These are phyloP conservation scores for Xylariaceae sp. DNA, from an alignment of 2,329 filamentous ascomycete species.

Conservation along the genomic window DNA sequence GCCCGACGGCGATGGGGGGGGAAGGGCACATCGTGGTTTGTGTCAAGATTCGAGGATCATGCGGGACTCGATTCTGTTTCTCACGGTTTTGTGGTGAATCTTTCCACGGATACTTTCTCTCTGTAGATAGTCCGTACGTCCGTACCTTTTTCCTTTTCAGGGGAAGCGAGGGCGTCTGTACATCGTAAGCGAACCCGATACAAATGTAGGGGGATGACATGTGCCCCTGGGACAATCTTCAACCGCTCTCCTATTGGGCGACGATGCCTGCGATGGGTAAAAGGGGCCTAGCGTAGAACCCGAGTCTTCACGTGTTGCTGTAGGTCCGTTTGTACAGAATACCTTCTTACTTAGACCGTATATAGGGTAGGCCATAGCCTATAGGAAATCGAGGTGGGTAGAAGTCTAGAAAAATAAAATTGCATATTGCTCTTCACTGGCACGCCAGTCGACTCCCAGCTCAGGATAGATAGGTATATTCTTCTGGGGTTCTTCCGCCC, in stretches of 20 bases:
- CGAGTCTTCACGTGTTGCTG: neutral
- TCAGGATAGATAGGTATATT: too few relatives aligned
- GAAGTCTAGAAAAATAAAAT: too few relatives aligned
- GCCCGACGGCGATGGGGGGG: neutral
- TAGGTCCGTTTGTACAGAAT: neutral
- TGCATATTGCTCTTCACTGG: too few relatives aligned
- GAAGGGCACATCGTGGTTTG: too few relatives aligned
- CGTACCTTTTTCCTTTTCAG: neutral
- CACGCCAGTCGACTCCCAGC: too few relatives aligned
- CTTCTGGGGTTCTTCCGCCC: too few relatives aligned
- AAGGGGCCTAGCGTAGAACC: neutral
- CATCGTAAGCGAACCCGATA: neutral
- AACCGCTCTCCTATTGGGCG: neutral
- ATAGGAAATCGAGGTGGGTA: too few relatives aligned
- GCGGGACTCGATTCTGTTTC: neutral
- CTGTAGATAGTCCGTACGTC: too few relatives aligned
- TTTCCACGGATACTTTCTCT: neutral
- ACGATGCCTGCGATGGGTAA: neutral
- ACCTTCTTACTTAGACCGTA: too few relatives aligned
- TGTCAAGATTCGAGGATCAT: too few relatives aligned
- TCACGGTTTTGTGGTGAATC: neutral
- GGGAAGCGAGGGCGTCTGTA: neutral
- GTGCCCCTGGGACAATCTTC: neutral
- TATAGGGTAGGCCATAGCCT: too few relatives aligned
- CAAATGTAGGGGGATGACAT: neutral